Conservation (phyloP, 2,329 filamentous ascomycete genomes). For the Botryotinia calthae region DNA sequence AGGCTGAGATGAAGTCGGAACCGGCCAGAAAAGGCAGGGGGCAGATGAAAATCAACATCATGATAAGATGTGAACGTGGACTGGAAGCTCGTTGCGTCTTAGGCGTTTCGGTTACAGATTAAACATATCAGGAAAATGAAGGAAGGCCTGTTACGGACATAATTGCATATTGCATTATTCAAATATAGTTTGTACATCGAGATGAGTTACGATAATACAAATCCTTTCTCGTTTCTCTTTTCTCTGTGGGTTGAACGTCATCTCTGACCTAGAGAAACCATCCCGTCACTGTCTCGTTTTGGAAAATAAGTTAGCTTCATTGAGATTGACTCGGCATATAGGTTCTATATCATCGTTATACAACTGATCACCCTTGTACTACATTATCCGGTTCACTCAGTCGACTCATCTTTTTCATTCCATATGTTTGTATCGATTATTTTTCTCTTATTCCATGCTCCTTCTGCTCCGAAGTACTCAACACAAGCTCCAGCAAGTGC, state of each 20-base stretch:
- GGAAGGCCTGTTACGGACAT: too few relatives aligned
- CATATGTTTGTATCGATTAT: too few relatives aligned
- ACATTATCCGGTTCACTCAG: neutral
- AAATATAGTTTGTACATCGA: neutral
- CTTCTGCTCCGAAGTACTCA: too few relatives aligned
- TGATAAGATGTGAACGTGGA: neutral
- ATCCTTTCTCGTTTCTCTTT: neutral
- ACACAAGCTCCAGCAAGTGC: neutral
- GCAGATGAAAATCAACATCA: neutral
- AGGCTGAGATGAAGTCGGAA: neutral
- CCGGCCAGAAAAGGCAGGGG: neutral
- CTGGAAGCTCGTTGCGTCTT: neutral
- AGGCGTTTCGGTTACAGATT: neutral
- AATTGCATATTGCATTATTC: neutral
- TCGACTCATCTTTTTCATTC: neutral
- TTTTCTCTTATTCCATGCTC: too few relatives aligned
- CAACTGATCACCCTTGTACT: neutral
- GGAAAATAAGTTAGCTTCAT: neutral
- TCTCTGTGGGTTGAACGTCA: neutral
- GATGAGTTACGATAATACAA: rapidly evolving
- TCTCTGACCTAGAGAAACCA: neutral
- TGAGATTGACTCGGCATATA: neutral
- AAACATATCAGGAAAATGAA: neutral
- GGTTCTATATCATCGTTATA: neutral
- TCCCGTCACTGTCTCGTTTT: rapidly evolving